A percentile compares a stretch with the other conserved stretches of the same genome.
These are phyloP conservation scores for Aciculosporium take DNA, from an alignment of 2,329 filamentous ascomycete genomes.

Conservation along the genomic window DNA sequence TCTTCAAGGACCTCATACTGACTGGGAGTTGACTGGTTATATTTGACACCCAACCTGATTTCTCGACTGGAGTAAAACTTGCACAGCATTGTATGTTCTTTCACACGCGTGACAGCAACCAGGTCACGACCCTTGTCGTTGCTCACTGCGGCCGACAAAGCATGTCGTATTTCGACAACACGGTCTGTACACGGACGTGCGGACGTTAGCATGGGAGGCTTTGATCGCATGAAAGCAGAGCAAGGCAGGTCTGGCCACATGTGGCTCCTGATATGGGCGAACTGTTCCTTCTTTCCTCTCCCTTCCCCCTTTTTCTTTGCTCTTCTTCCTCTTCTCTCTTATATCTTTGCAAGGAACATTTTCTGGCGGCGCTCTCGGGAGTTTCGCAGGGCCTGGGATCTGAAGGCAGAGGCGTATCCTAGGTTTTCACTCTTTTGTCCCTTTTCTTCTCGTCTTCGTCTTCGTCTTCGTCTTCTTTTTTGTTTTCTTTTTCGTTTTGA, in stretches of 20 bases:
- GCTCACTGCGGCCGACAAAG: background rate
- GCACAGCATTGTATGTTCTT: background rate
- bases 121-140: background rate
- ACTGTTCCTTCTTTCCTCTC: background rate
- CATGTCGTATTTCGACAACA: background rate
- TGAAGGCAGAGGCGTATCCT: constrained; percentile 3
- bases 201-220: background rate
- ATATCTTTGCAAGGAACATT: constrained; percentile 1
- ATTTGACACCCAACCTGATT: background rate
- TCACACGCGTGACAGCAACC: background rate
- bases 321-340: background rate
- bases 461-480: constrained; percentile 7
- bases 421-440: constrained; percentile 3
- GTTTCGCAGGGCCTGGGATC: background rate
- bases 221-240: background rate
- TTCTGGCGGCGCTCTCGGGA: constrained; percentile 3
- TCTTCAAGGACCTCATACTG: constrained; percentile 1
- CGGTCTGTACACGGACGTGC: background rate
- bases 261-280: background rate
- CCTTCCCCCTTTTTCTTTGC: background rate
- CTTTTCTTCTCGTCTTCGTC: constrained; percentile 8
- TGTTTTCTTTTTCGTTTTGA: constrained; percentile 6
- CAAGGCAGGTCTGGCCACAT: constrained; percentile 1
- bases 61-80: constrained; percentile 1
- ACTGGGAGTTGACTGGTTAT: constrained; percentile 2